Base-by-base conservation (phyloP, 176 grass and related monocot genomes). In the Zizania latifolia region DNA sequence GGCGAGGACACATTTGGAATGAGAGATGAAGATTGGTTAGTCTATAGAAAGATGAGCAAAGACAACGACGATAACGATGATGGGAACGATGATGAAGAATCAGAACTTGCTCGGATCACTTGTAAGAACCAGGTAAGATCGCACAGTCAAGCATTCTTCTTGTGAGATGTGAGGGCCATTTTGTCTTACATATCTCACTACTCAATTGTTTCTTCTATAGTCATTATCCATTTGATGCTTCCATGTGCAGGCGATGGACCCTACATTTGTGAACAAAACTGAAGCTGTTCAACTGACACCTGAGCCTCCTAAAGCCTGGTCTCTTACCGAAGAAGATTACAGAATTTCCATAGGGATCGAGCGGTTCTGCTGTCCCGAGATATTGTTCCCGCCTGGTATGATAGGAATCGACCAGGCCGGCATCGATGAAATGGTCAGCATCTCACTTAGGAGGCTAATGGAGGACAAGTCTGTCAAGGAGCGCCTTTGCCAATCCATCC, bases 1-100 rank as follows among this genome's bases (percentile, higher is more conserved):
- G 95, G 91, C 11, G 95, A 98, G 82, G 95, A 98, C 78, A 98
- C 95, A 7, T 98, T 98, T 86, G 91, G 95, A 56, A 68, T 71
- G 28, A 89, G 83, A 86, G 95, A 98, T 54, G 91, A 94, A 84
- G 91, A 98, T 78, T 98, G 95, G 95, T 72, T 94, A 78, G 85
- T 98, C n/a, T 98, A 94, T 59, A 98, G 94, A 81, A 83, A 92
- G 54, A 98, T 98, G 95, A 98, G 95, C 67, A 94, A 89, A 87
- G 91, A 86, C 13, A 92, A 83, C 65, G 91, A 98, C 19, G 90
- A 93, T 2, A 87, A 93, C 16, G 89, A 92, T 54, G 83, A 98
- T 4, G 76, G 87, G 72, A 85, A 87, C 6, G 91, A 98, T 63
- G 84, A 88, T 29, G 94, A 94, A 63, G 91, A 98, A 81, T 85